These are phyloP conservation scores for Oryza glumipatula DNA, from an alignment of 176 grass and related monocot species.

Conservation along the genomic window DNA sequence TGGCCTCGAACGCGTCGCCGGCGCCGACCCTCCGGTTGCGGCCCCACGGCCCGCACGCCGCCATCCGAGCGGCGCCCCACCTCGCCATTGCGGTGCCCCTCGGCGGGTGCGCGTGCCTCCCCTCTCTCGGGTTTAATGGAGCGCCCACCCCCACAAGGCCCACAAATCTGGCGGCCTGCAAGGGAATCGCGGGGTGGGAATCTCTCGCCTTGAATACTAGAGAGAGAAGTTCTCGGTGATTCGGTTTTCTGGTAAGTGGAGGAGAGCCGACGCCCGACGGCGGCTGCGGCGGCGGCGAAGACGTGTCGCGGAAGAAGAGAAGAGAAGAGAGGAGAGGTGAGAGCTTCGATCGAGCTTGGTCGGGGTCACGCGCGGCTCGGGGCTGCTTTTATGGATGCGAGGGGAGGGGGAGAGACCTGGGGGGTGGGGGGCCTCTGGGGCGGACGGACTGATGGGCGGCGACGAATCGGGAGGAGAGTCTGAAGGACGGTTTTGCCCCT, in stretches of 20 bases:
- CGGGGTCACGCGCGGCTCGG: conserved; percentile 5
- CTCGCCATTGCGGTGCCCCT: conserved; percentile 34
- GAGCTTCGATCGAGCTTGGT: neutral
- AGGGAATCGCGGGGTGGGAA: neutral
- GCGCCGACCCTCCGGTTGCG: neutral
- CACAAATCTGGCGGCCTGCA: conserved; percentile 4
- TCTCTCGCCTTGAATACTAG: neutral
- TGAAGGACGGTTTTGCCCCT: neutral
- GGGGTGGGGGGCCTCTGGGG: no score
- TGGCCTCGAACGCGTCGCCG: neutral
- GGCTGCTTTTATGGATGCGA: conserved; percentile 14
- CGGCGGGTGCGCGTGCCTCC: neutral
- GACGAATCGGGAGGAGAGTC: no score
- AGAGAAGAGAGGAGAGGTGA: neutral
- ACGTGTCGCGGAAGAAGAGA: neutral
- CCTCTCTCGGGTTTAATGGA: conserved; percentile 12
- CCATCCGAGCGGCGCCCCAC: conserved; percentile 32
- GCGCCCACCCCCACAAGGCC: neutral
- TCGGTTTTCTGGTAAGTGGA: neutral
- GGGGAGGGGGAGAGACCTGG: neutral
- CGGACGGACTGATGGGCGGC: no score
- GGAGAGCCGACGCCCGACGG: neutral
- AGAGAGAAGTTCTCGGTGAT: no score
- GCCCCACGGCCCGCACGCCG: conserved; percentile 49
- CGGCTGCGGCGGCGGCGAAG: neutral